Base-by-base conservation (phyloP, 2,329 filamentous ascomycete genomes). In the Trichoderma citrinoviride region DNA sequence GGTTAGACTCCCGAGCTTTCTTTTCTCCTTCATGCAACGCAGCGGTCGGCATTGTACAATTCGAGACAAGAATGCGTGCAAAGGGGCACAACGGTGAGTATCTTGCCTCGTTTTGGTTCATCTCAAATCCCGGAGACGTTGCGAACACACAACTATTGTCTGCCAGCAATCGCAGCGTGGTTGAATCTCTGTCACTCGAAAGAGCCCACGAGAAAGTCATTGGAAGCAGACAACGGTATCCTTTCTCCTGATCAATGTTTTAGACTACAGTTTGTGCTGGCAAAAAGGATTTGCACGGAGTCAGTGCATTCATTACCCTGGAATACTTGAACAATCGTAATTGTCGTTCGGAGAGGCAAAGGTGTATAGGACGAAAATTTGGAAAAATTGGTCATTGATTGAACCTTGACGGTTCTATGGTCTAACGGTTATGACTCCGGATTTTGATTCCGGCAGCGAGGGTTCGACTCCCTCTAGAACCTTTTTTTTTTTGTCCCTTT, bases 371-470 rank as follows among this genome's bases (percentile, higher is more conserved):
- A 0, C 12, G 0, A 23, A 19, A 61, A 52, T 52, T 10, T n/a
- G n/a, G 21, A 29, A 33, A 17, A 29, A 19, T 41, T 37, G 21
- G 33, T 37, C 41, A 33, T 37, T 37, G 33, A 37, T 37, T 52
- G 50, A 19, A 37, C 57, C 52, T 17, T 7, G 19, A 15, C 21
- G 66, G 66, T 66, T 66, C 64, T 54, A 52, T 67, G 66, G 66
- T 67, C 66, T 67, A 67, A 67, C 55, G 66, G 66, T 66, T 60
- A 67, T 66, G 66, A 67, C 66, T 67, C 53, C 65, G 64, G 66
- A 67, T 67, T 67, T 58, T 67, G 66, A 67, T 67, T 67, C 66
- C 64, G 65, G 58, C 66, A 67, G 66, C 64, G 64, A 66, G 64
- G 66, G 66, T 67, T 67, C 66, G 66, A 67, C 55, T 66, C 66